phyloP scores from a whole-genome alignment of 371 early-diverging fungal species.

The Thermomucor indicae-seudaticae region DNA sequence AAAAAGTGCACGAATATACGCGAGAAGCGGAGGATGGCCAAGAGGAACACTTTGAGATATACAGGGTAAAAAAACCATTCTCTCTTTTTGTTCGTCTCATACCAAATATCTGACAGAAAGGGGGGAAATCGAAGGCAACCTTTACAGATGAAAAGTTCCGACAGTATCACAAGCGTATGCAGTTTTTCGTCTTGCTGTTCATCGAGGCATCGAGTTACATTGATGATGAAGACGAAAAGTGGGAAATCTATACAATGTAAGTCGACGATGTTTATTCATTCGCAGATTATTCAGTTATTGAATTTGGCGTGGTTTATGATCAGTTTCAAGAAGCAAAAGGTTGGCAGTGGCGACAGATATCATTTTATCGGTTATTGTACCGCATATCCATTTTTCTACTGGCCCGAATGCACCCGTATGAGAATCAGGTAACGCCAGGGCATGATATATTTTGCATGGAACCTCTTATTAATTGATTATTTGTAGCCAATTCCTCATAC shows the following conservation, averaged over 20 bases:
- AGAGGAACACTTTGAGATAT: constrained; percentile 65
- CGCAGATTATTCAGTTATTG: background rate
- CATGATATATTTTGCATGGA: no score
- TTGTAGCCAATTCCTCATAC: constrained; percentile 80
- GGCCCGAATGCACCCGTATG: constrained; percentile 74
- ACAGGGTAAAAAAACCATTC: constrained; percentile 46
- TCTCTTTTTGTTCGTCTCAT: background rate
- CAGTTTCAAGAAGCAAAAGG: constrained; percentile 28
- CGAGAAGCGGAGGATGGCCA: constrained; percentile 35
- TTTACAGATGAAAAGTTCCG: constrained; percentile 60
- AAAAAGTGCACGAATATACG: constrained; percentile 65
- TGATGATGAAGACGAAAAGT: constrained; percentile 79
- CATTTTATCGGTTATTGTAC: constrained; percentile 78
- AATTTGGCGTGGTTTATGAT: background rate
- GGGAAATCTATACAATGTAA: constrained; percentile 76
- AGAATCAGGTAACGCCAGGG: constrained; percentile 77
- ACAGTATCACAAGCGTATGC: constrained; percentile 76
- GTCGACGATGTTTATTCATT: constrained; percentile 5
- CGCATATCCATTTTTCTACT: constrained; percentile 78
- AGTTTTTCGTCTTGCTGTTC: constrained; percentile 73
- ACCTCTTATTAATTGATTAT: background rate
- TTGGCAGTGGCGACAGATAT: constrained; percentile 38
- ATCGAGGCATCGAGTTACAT: constrained; percentile 91
- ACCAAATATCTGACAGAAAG: background rate
- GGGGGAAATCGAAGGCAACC: constrained; percentile 6